A percentile compares a stretch with the other conserved stretches of the same genome.
These are phyloP conservation scores for Thelonectria blattea DNA, from an alignment of 2,329 filamentous ascomycete species.

Conservation along the genomic window DNA sequence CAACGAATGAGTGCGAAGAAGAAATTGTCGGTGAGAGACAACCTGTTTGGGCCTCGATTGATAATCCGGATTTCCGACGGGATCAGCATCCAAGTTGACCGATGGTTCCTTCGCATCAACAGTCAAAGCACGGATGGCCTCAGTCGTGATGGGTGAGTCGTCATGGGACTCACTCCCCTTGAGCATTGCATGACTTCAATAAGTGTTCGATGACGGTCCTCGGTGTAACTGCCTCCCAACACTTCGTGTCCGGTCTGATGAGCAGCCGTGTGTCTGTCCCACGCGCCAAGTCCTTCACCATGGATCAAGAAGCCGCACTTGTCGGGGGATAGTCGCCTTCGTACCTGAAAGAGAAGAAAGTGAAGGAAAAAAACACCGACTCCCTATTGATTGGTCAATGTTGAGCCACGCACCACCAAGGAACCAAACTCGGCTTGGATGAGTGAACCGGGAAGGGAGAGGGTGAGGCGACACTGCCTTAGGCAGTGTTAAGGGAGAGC, in stretches of 20 bases:
- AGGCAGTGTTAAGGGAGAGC: background rate
- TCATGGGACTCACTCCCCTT: conserved; percentile 1
- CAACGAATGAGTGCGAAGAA: background rate
- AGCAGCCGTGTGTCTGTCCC: background rate
- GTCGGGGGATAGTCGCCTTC: background rate
- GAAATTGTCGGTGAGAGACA: background rate
- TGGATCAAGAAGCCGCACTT: background rate
- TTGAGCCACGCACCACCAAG: background rate
- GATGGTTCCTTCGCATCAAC: background rate
- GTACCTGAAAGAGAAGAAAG: background rate
- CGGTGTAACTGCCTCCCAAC: background rate
- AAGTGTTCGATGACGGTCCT: background rate
- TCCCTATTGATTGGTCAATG: background rate
- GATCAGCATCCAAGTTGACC: background rate
- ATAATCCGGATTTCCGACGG: background rate
- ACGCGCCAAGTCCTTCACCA: background rate
- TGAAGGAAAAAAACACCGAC: background rate
- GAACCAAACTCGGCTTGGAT: background rate
- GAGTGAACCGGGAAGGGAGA: background rate
- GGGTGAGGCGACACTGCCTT: background rate
- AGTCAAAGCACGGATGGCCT: background rate
- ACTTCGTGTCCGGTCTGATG: background rate
- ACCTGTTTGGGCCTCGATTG: background rate
- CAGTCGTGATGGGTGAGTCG: background rate
- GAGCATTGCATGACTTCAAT: conserved; percentile 2